A percentile compares a stretch with the other conserved stretches of the same genome.
Evolutionary conservation across 768 basidiomycete genomes (phyloP).

Genomic region (Omphalotus guepiniiformis): DNA sequence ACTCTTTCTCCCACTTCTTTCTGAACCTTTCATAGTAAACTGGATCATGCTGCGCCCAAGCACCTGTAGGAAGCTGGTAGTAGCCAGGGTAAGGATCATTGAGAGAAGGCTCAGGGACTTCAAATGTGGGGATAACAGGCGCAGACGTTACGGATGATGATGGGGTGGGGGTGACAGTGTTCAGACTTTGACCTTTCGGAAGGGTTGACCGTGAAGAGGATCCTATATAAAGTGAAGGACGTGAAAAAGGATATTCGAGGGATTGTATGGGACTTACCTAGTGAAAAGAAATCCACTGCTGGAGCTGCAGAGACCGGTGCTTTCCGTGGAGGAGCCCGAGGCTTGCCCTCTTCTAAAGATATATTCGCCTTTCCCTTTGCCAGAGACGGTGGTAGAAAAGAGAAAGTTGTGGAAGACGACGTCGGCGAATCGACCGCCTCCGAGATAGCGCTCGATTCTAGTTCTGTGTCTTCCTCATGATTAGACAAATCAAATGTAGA

Average conservation of each 20-base stretch:
- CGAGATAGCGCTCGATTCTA: slow-evolving; percentile 12
- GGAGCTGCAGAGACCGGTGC: slow-evolving; percentile 23
- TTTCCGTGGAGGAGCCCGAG: slow-evolving; percentile 14
- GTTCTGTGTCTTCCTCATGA: background rate
- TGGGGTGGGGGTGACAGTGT: slow-evolving; percentile 11
- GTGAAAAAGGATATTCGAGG: slow-evolving; percentile 13
- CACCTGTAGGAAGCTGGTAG: slow-evolving; percentile 77
- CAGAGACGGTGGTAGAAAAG: slow-evolving; percentile 58
- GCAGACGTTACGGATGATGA: slow-evolving; percentile 54
- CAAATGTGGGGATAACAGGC: slow-evolving; percentile 61
- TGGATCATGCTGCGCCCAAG: slow-evolving; percentile 72
- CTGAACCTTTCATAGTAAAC: slow-evolving; percentile 65
- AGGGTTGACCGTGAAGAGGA: slow-evolving; percentile 18
- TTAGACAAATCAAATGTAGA: background rate
- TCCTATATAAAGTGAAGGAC: slow-evolving; percentile 20
- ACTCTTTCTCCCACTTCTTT: slow-evolving; percentile 70
- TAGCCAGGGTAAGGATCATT: slow-evolving; percentile 83
- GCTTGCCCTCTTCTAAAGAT: slow-evolving; percentile 40
- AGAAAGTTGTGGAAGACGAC: slow-evolving; percentile 29
- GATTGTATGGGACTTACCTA: slow-evolving; percentile 38
- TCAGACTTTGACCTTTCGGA: slow-evolving; percentile 16
- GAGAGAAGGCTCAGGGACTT: slow-evolving; percentile 69
- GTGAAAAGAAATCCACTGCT: slow-evolving; percentile 63
- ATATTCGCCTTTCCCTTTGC: slow-evolving; percentile 57
- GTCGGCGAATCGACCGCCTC: slow-evolving; percentile 23